These are phyloP conservation scores for Penstemon davidsonii DNA, from an alignment of 257 asterid species.

Conservation along the genomic window DNA sequence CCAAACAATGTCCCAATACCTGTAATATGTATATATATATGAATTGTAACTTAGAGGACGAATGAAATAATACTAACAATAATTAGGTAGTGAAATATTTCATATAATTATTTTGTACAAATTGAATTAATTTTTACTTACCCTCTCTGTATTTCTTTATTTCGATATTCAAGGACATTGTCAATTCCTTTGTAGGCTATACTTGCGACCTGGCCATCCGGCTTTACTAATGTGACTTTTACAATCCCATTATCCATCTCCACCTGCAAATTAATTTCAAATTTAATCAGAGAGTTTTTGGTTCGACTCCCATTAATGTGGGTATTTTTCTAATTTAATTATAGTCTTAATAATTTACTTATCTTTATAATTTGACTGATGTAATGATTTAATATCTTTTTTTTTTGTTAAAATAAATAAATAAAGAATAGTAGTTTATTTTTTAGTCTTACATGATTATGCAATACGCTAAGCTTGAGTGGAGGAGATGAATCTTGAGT, in stretches of 20 bases:
- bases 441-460: slow-evolving; percentile 32
- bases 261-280: slow-evolving; percentile 38
- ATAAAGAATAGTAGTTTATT: background rate
- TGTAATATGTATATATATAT: slow-evolving; percentile 5
- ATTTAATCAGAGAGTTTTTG: background rate
- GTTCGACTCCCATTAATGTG: background rate
- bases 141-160: slow-evolving; percentile 49
- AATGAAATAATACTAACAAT: no score
- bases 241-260: slow-evolving; percentile 60
- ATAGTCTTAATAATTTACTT: no score
- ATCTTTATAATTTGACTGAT: no score
- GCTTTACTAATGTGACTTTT: slow-evolving; percentile 41
- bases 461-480: slow-evolving; percentile 30
- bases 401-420: background rate
- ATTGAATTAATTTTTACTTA: slow-evolving; percentile 4
- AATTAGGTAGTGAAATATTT: no score
- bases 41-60: no score
- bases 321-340: no score
- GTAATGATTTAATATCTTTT: background rate
- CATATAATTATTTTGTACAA: no score
- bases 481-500: slow-evolving; percentile 28
- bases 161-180: slow-evolving; percentile 42
- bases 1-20: slow-evolving; percentile 93
- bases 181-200: slow-evolving; percentile 43
- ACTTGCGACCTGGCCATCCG: slow-evolving; percentile 46